Percentiles rank a stretch among this genome's conserved stretches.
These are phyloP conservation scores for Colletotrichum sp. DNA, from an alignment of 2,329 filamentous ascomycete species.

Conservation along the genomic window DNA sequence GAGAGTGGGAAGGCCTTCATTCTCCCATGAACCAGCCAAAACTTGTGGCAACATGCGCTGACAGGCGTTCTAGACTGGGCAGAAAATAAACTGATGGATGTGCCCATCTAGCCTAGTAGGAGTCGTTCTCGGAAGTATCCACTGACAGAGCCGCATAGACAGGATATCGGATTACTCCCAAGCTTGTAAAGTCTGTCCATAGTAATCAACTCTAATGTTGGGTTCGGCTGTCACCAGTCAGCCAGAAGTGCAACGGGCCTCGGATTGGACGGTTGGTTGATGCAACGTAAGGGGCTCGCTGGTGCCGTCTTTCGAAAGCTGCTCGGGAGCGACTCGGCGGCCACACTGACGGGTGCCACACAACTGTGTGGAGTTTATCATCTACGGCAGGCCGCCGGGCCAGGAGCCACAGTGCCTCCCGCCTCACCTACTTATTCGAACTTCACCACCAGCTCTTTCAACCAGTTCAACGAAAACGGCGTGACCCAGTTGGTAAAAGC, in stretches of 20 bases:
- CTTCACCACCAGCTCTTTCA: not conserved
- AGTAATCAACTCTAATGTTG: not conserved
- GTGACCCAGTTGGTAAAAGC: not conserved
- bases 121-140: not conserved
- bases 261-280: not conserved
- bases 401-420: not conserved
- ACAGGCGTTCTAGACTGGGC: not conserved
- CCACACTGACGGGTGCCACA: not conserved
- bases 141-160: not conserved
- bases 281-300: not conserved
- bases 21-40: not conserved
- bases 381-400: not conserved
- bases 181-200: not conserved
- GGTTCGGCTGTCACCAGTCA: not conserved
- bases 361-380: not conserved
- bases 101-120: not conserved
- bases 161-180: not conserved
- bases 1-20: not conserved
- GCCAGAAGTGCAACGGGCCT: not conserved
- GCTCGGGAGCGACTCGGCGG: not conserved
- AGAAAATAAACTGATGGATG: not conserved
- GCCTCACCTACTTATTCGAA: not conserved
- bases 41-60: not conserved
- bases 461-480: not conserved
- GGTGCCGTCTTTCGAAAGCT: not conserved